Conservation (phyloP, 768 basidiomycete species). For the Scleroderma citrinum region DNA sequence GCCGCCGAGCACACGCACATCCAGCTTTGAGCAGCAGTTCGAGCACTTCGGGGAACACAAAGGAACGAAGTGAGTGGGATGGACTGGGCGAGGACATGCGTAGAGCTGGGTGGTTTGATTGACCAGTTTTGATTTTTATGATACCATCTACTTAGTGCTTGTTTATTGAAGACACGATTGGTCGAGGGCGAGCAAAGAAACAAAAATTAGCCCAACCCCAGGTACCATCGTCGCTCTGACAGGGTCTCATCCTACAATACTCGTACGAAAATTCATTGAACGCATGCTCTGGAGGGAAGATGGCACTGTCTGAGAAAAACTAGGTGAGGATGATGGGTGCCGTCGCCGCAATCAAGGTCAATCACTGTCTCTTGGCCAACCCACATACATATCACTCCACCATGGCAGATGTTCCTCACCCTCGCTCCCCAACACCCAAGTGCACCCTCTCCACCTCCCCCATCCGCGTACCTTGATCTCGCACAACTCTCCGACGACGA, state of each 20-base stretch:
- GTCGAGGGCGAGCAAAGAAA: slow-evolving; percentile 46
- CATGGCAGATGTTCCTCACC: slow-evolving; percentile 48
- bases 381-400: not conserved
- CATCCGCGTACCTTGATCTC: slow-evolving; percentile 78
- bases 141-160: too few species aligned
- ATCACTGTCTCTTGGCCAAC: not conserved
- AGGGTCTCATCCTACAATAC: slow-evolving; percentile 73
- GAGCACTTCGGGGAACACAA: slow-evolving; percentile 12
- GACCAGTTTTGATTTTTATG: not conserved
- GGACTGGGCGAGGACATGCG: slow-evolving; percentile 41
- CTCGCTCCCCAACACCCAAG: slow-evolving; percentile 53
- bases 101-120: slow-evolving; percentile 5
- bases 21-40: not conserved
- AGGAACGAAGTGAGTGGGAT: slow-evolving; percentile 43
- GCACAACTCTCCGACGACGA: slow-evolving; percentile 66
- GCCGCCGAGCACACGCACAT: slow-evolving; percentile 49
- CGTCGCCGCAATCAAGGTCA: slow-evolving; percentile 61
- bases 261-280: slow-evolving; percentile 66
- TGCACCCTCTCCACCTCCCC: slow-evolving; percentile 49
- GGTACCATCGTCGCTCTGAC: slow-evolving; percentile 33
- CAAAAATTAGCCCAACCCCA: slow-evolving; percentile 9
- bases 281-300: slow-evolving; percentile 60
- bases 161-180: slow-evolving; percentile 37
- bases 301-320: slow-evolving; percentile 40
- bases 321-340: slow-evolving; percentile 77